A percentile compares a stretch with the other conserved stretches of the same genome.
phyloP scores from a whole-genome alignment of 345 rosid genomes.

The Sonneratia alba region DNA sequence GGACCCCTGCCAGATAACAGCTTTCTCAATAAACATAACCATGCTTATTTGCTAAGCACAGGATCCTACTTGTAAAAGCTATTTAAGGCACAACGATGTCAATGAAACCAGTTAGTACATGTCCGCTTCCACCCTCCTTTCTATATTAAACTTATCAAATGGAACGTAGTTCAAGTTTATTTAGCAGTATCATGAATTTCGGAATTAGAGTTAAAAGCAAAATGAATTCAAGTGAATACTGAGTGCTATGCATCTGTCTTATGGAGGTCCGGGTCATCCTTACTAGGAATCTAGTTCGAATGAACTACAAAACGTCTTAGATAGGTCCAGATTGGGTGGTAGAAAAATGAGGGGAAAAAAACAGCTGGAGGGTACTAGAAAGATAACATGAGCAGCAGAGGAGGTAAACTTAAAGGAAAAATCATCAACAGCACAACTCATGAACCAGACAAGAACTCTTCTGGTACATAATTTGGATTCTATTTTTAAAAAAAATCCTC shows the following conservation, averaged over 20 bases:
- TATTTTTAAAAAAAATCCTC: background rate
- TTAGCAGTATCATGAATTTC: background rate
- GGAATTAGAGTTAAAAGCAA: background rate
- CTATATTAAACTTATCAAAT: background rate
- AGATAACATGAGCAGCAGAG: slow-evolving; percentile 27
- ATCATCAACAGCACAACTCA: slow-evolving; percentile 10
- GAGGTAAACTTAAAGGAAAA: slow-evolving; percentile 12
- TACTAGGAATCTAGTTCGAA: background rate
- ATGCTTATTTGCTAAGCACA: background rate
- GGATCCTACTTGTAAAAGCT: background rate
- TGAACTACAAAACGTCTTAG: background rate
- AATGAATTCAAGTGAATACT: background rate
- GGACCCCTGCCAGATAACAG: background rate
- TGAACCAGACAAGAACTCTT: slow-evolving; percentile 29
- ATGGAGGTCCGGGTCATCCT: background rate
- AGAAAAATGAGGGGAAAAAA: background rate
- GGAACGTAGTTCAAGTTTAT: background rate
- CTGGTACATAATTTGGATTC: background rate
- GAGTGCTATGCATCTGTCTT: background rate
- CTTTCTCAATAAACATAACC: background rate
- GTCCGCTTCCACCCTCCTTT: background rate
- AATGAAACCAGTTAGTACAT: background rate
- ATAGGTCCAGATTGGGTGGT: background rate
- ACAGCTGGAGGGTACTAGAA: background rate
- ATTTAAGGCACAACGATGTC: background rate